These are phyloP conservation scores for Colletotrichum spaethianum DNA, from an alignment of 2,329 filamentous ascomycete species.

Conservation along the genomic window DNA sequence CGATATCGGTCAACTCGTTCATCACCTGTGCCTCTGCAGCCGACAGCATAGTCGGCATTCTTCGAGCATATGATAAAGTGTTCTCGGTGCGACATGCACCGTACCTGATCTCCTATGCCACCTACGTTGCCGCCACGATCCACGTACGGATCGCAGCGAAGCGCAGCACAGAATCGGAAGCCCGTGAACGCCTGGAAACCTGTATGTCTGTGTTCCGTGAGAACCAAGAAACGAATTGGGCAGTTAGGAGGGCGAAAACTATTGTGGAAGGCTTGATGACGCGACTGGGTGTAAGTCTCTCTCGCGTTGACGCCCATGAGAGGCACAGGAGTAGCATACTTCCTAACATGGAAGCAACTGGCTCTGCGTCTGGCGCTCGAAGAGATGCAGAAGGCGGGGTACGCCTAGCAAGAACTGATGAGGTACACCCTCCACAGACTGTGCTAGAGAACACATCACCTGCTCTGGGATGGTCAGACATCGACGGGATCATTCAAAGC, in stretches of 20 bases:
- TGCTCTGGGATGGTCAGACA: constrained; percentile 49
- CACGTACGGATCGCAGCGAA: constrained; percentile 65
- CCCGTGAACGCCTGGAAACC: constrained; percentile 56
- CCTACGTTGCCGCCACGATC: constrained; percentile 68
- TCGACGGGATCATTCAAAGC: constrained; percentile 55
- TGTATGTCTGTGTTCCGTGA: constrained; percentile 63
- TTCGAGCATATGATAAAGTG: constrained; percentile 59
- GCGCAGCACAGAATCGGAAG: constrained; percentile 54
- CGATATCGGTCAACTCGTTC: constrained; percentile 59
- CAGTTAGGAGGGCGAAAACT: constrained; percentile 60
- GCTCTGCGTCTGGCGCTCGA: not conserved
- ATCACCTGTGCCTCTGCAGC: constrained; percentile 62
- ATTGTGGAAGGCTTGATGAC: constrained; percentile 63
- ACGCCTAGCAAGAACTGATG: not conserved
- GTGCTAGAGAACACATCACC: constrained; percentile 17
- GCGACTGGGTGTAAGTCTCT: constrained; percentile 53
- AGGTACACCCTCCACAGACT: not conserved
- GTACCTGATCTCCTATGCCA: constrained; percentile 69
- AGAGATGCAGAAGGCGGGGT: not conserved
- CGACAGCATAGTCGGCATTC: constrained; percentile 57
- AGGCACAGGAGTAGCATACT: not conserved
- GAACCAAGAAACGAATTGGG: constrained; percentile 66
- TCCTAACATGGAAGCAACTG: not conserved
- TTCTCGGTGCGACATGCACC: constrained; percentile 64
- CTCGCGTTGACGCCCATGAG: not conserved